phyloP scores from a whole-genome alignment of 352 stramenopile genomes.

The Plasmopara viticola region DNA sequence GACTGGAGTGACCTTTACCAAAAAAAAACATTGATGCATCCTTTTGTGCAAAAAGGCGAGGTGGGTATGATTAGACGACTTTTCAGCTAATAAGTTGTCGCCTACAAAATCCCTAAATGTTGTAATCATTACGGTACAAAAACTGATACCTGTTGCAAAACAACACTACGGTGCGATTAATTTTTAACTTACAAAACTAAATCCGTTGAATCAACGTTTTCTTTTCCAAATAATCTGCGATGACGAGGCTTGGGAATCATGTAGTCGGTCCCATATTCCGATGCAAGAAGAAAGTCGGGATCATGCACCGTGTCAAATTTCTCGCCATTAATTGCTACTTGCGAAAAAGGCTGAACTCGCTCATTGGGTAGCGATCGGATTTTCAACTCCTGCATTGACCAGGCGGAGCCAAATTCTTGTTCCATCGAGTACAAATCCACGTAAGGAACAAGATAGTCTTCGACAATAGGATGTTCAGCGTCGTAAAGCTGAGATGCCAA shows the following conservation, averaged over 20 bases:
- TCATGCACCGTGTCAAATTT: conserved; percentile 27
- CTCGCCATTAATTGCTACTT: conserved; percentile 23
- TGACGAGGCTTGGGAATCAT: conserved; percentile 19
- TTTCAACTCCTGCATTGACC: conserved; percentile 23
- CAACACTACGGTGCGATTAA: no score
- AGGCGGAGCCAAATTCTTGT: conserved; percentile 4
- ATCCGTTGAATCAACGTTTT: no score
- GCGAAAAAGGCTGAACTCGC: conserved; percentile 12
- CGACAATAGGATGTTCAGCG: conserved; percentile 5
- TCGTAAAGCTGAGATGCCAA: conserved; percentile 32
- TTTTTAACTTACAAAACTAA: no score
- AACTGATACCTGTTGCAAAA: no score
- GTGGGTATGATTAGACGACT: no score
- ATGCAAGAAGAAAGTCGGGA: conserved; percentile 19
- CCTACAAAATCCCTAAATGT: no score
- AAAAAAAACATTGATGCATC: no score
- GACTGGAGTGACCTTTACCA: no score
- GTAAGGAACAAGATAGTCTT: conserved; percentile 22
- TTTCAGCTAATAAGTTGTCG: no score
- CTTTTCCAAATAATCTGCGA: neutral
- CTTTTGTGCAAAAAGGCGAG: no score
- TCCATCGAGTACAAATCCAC: conserved; percentile 29
- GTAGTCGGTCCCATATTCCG: conserved; percentile 28
- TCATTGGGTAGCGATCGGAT: conserved; percentile 8
- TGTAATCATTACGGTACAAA: no score